phyloP scores from a whole-genome alignment of 345 rosid species.

The Eucalyptus dawsonii region DNA sequence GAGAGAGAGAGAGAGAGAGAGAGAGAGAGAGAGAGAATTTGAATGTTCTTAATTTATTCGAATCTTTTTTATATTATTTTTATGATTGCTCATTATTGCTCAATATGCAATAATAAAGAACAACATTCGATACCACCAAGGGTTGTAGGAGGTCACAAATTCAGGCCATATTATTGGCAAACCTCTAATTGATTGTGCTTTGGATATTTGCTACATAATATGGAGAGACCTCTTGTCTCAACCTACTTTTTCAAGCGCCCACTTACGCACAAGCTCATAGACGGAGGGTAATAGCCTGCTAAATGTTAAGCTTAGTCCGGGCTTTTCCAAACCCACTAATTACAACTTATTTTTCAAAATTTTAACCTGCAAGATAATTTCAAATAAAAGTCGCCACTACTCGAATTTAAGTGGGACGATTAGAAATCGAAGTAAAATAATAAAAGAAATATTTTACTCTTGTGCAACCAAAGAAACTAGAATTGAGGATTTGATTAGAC shows the following conservation, averaged over 20 bases:
- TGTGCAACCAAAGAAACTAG: too few relatives aligned
- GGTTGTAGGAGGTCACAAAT: neutral
- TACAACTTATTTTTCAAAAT: too few relatives aligned
- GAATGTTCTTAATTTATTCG: neutral
- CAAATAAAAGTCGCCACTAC: accelerated
- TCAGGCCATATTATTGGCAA: neutral
- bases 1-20: too few relatives aligned
- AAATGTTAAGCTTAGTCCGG: accelerated
- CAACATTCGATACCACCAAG: neutral
- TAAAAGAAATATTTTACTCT: too few relatives aligned
- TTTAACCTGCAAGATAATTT: too few relatives aligned
- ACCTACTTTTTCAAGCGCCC: too few relatives aligned
- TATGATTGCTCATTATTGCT: neutral
- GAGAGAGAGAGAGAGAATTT: neutral
- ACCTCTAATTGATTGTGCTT: neutral
- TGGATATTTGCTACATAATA: neutral
- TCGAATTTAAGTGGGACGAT: too few relatives aligned
- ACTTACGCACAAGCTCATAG: accelerated
- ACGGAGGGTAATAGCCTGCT: accelerated
- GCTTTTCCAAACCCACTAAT: too few relatives aligned
- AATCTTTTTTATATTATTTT: neutral
- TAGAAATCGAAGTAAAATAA: too few relatives aligned
- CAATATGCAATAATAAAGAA: neutral
- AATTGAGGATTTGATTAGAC: too few relatives aligned
- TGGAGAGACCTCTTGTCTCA: neutral